Conservation (phyloP, 1,284 basidiomycete genomes). For the Trichosporon faecale region DNA sequence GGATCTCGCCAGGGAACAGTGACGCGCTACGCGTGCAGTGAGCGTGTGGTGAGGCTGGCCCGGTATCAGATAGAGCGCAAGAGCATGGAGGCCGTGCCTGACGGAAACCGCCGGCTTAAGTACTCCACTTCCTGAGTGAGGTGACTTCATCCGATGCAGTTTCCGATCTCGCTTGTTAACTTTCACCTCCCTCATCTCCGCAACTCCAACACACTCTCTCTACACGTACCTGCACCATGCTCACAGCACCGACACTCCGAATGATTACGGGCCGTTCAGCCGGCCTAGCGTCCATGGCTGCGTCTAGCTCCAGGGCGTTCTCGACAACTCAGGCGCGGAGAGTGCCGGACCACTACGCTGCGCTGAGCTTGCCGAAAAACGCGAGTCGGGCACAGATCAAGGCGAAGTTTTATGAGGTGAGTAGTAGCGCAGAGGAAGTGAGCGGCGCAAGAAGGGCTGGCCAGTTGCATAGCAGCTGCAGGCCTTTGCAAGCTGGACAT, state of each 20-base stretch:
- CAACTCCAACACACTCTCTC: background rate
- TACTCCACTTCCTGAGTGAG: too few relatives aligned
- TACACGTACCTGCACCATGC: too few relatives aligned
- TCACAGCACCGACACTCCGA: background rate
- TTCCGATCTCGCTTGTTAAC: background rate
- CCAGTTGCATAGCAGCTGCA: too few relatives aligned
- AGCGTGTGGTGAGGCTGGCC: too few relatives aligned
- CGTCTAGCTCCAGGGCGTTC: background rate
- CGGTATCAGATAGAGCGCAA: too few relatives aligned
- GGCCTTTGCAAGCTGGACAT: too few relatives aligned
- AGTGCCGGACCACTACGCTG: conserved; percentile 43
- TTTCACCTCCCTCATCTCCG: background rate
- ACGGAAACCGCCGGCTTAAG: too few relatives aligned
- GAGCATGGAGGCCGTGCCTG: too few relatives aligned
- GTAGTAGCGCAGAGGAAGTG: conserved; percentile 15
- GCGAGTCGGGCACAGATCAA: conserved; percentile 53
- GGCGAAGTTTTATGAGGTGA: conserved; percentile 53
- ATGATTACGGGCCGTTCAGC: background rate
- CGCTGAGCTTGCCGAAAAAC: conserved; percentile 41
- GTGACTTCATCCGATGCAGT: too few relatives aligned
- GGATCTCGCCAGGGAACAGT: too few relatives aligned
- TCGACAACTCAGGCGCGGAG: background rate
- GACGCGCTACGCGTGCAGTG: too few relatives aligned
- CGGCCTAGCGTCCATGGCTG: background rate
- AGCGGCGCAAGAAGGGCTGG: background rate